Conservation (phyloP, 768 basidiomycete genomes). For the Termitomyces sp. region DNA sequence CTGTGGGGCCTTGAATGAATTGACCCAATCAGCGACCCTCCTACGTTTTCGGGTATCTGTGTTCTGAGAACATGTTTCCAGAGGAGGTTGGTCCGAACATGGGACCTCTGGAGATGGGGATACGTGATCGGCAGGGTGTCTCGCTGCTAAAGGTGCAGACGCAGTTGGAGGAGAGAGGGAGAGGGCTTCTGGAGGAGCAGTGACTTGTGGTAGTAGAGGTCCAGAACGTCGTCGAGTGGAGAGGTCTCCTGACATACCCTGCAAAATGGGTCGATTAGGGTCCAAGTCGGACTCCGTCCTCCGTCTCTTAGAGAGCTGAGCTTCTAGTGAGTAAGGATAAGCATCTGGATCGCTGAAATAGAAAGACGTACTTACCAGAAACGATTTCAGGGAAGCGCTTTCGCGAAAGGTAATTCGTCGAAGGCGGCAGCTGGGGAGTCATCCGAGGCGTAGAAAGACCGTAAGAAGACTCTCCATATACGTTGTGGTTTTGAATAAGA, state of each 20-base stretch:
- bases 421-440: background rate
- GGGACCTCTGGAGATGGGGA: background rate
- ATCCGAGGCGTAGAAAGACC: background rate
- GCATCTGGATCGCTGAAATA: background rate
- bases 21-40: slow-evolving; percentile 16
- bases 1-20: background rate
- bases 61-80: slow-evolving; percentile 6
- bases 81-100: background rate
- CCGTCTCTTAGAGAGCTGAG: slow-evolving; percentile 5
- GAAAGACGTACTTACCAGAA: background rate
- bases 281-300: slow-evolving; percentile 8
- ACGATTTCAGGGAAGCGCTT: background rate
- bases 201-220: background rate
- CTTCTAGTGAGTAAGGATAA: background rate
- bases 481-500: background rate
- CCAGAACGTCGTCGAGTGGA: background rate
- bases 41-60: slow-evolving; percentile 14
- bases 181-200: background rate
- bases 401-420: background rate
- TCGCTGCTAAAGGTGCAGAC: background rate
- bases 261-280: background rate
- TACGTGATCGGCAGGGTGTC: background rate
- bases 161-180: background rate
- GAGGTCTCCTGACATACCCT: background rate
- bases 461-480: background rate